Evolutionary conservation across 768 basidiomycete species (phyloP).

Genomic region (Tricholoma flavovirens): DNA sequence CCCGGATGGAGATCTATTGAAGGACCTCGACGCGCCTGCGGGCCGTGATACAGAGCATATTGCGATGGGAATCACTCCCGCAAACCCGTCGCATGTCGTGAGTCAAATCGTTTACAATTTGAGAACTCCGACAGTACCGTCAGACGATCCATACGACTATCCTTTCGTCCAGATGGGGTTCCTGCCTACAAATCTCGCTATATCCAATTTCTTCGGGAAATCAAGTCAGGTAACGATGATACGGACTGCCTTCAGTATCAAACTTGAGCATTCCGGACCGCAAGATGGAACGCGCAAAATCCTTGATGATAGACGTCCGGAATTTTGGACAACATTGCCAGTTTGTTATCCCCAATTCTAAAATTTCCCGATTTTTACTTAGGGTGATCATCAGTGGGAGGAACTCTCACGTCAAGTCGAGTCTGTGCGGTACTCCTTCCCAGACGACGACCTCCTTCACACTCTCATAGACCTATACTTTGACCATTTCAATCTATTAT

Average conservation of each 20-base stretch:
- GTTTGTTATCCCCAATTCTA: constrained; percentile 19
- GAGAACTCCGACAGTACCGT: constrained; percentile 5
- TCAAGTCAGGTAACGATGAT: constrained; percentile 51
- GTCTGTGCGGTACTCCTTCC: constrained; percentile 35
- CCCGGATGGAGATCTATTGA: constrained; percentile 57
- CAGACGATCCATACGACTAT: constrained; percentile 27
- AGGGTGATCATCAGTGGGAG: constrained; percentile 30
- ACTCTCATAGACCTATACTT: constrained; percentile 65
- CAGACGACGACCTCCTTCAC: constrained; percentile 43
- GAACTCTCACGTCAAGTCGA: constrained; percentile 4
- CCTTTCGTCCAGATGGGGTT: constrained; percentile 26
- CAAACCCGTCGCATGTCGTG: constrained; percentile 21
- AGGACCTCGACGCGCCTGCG: constrained; percentile 38
- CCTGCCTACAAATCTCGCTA: constrained; percentile 29
- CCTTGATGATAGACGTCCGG: constrained; percentile 20
- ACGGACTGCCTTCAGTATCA: constrained; percentile 50
- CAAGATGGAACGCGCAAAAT: constrained; percentile 16
- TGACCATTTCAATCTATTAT: constrained; percentile 40
- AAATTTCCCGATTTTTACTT: background rate
- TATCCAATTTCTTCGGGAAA: constrained; percentile 48
- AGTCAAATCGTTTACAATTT: constrained; percentile 29
- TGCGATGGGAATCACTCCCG: background rate
- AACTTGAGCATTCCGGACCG: constrained; percentile 45
- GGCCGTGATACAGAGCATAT: background rate
- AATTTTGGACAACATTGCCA: constrained; percentile 33